phyloP scores from a whole-genome alignment of 2,329 filamentous ascomycete species.

The Pseudocercospora fijiensis region DNA sequence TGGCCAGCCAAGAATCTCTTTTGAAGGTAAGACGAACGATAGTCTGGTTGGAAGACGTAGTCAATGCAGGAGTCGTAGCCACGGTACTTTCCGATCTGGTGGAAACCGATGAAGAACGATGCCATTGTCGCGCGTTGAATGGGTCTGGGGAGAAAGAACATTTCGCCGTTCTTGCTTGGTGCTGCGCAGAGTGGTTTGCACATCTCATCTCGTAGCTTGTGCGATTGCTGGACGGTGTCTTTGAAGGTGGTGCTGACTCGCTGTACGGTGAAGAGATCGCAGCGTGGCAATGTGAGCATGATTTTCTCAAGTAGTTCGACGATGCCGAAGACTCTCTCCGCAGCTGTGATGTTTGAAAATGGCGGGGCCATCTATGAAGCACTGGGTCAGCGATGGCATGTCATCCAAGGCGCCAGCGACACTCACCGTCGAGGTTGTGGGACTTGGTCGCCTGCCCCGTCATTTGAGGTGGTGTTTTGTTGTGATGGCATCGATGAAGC shows the following conservation, averaged over 20 bases:
- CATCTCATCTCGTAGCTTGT: neutral
- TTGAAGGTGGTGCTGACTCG: slow-evolving; percentile 25
- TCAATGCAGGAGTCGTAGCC: neutral
- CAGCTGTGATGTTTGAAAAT: neutral
- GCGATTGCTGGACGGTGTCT: slow-evolving; percentile 19
- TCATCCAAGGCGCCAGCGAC: neutral
- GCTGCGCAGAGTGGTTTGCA: neutral
- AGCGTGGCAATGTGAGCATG: slow-evolving; percentile 22
- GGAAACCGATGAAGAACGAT: neutral
- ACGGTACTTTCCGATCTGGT: neutral
- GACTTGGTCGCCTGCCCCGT: neutral
- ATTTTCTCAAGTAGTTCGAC: slow-evolving; percentile 27
- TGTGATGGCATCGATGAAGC: neutral
- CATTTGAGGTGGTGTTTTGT: neutral
- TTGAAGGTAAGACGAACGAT: neutral
- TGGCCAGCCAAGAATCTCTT: neutral
- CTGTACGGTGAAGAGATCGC: slow-evolving; percentile 25
- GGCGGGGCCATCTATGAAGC: neutral
- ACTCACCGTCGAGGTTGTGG: neutral
- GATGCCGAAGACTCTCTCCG: slow-evolving; percentile 18
- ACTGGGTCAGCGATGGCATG: neutral
- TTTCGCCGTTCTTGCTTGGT: neutral
- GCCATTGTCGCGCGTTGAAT: neutral
- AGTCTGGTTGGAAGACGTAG: neutral
- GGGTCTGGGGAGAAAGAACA: neutral